phyloP scores from a whole-genome alignment of 352 stramenopile species.

The Pythium insidiosum region DNA sequence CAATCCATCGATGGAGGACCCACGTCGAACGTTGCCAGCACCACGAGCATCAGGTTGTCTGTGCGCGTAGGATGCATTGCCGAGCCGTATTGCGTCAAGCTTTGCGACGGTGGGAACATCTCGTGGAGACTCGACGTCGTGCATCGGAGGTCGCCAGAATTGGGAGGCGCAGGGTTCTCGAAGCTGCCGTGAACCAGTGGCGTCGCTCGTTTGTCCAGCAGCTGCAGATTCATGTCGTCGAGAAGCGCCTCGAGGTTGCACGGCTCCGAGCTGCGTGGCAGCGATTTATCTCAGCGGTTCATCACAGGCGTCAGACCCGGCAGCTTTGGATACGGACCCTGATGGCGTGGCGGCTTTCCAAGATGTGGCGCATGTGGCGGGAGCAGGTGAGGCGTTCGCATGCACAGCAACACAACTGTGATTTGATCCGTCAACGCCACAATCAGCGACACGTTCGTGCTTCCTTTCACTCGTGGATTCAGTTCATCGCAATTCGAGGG shows the following conservation, averaged over 20 bases:
- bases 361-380: too few species aligned
- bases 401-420: background rate
- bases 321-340: background rate
- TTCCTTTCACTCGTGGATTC: conserved; percentile 6
- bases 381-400: background rate
- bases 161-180: too few species aligned
- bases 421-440: background rate
- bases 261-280: background rate
- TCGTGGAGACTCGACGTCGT: too few species aligned
- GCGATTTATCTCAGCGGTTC: background rate
- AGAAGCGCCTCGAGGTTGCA: conserved; percentile 2
- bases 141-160: too few species aligned
- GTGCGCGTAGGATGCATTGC: too few species aligned
- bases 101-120: too few species aligned
- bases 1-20: too few species aligned
- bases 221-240: background rate
- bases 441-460: background rate
- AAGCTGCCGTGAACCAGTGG: too few species aligned
- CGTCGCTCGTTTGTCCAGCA: conserved; percentile 2
- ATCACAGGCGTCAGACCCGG: background rate
- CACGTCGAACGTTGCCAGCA: too few species aligned
- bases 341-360: too few species aligned
- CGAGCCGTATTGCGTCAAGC: too few species aligned
- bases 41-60: too few species aligned
- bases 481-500: conserved; percentile 3